Evolutionary conservation across 1,139 yeast species (phyloP).

Genomic region (Arxiozyma slooffiae): DNA sequence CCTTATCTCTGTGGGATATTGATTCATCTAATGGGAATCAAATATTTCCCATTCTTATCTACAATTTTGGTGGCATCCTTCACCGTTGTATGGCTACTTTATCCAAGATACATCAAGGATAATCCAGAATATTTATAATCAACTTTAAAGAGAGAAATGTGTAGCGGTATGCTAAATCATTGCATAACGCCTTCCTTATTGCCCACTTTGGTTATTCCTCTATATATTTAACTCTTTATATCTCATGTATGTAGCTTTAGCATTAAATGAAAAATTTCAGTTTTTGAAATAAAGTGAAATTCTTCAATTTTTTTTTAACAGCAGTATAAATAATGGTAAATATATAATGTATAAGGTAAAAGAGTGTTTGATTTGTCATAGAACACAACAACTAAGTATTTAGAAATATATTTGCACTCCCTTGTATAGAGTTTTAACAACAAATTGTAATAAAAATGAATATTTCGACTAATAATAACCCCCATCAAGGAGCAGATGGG

Average conservation of each 20-base stretch:
- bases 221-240: no score
- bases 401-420: no score
- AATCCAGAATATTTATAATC: background rate
- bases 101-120: slow-evolving; percentile 24
- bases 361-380: background rate
- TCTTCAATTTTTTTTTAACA: no score
- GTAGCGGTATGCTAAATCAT: no score
- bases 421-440: no score
- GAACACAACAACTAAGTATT: background rate
- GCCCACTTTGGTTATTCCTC: background rate
- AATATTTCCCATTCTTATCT: slow-evolving; percentile 26
- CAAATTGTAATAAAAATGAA: background rate
- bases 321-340: no score
- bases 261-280: background rate
- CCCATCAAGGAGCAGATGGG: background rate
- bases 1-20: slow-evolving; percentile 54
- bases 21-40: slow-evolving; percentile 25
- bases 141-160: background rate
- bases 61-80: slow-evolving; percentile 23
- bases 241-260: no score
- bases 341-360: no score
- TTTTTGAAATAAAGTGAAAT: background rate
- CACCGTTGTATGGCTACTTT: slow-evolving; percentile 27
- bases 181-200: background rate
- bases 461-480: background rate